Conservation (phyloP, 2,329 filamentous ascomycete species). For the Epichloe amarillans region DNA sequence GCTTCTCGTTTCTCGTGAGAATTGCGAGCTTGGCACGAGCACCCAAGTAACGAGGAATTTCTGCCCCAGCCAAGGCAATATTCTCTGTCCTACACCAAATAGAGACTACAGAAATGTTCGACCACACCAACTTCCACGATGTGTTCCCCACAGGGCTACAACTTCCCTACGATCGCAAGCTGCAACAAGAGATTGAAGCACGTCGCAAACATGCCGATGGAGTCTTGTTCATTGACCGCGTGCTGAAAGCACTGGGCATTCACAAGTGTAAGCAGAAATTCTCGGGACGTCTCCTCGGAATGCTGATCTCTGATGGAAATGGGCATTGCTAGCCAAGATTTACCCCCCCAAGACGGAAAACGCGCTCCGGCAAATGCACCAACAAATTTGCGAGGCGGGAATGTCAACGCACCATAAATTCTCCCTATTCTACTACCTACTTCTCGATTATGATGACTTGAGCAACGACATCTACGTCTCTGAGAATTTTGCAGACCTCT, state of each 20-base stretch:
- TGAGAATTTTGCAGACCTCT: conserved; percentile 43
- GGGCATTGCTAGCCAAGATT: conserved; percentile 32
- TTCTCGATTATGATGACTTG: conserved; percentile 56
- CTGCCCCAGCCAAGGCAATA: not conserved
- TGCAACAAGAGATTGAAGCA: conserved; percentile 48
- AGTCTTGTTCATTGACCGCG: conserved; percentile 65
- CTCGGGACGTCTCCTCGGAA: not conserved
- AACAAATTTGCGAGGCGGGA: conserved; percentile 50
- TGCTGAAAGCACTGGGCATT: conserved; percentile 57
- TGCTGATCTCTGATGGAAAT: not conserved
- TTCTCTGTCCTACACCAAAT: not conserved
- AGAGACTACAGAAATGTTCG: conserved; percentile 33
- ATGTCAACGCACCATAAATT: conserved; percentile 66
- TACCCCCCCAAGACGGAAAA: conserved; percentile 61
- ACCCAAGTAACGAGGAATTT: no score
- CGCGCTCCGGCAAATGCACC: conserved; percentile 55
- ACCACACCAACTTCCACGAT: conserved; percentile 53
- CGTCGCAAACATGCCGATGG: conserved; percentile 56
- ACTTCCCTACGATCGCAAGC: conserved; percentile 48
- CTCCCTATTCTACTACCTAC: conserved; percentile 70
- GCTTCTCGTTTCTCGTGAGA: no score
- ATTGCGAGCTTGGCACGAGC: no score
- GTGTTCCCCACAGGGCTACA: conserved; percentile 51
- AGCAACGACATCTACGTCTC: conserved; percentile 37
- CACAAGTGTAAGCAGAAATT: conserved; percentile 40